These are phyloP conservation scores for Fraxinus paxiana DNA, from an alignment of 305 asterid species.

Conservation along the genomic window DNA sequence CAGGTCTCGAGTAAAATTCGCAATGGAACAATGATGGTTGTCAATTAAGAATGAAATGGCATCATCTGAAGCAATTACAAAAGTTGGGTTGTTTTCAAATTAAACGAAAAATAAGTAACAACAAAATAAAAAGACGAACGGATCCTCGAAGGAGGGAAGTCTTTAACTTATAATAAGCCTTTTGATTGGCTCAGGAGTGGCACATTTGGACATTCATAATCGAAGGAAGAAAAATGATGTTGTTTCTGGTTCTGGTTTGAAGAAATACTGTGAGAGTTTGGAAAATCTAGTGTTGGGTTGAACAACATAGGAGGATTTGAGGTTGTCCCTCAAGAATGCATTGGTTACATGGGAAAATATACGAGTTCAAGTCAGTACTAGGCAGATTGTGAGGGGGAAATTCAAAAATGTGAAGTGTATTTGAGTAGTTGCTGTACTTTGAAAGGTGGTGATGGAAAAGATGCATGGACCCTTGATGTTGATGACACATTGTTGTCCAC, in stretches of 20 bases:
- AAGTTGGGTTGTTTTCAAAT: background rate
- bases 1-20: slow-evolving; percentile 11
- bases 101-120: background rate
- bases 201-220: slow-evolving; percentile 46
- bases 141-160: background rate
- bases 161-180: slow-evolving; percentile 12
- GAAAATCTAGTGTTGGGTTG: slow-evolving; percentile 44
- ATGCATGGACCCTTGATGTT: slow-evolving; percentile 50
- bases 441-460: slow-evolving; percentile 38
- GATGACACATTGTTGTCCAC: slow-evolving; percentile 48
- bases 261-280: slow-evolving; percentile 50
- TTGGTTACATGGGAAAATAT: slow-evolving; percentile 30
- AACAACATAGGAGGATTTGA: slow-evolving; percentile 43
- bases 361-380: slow-evolving; percentile 45
- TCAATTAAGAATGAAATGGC: background rate
- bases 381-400: slow-evolving; percentile 31
- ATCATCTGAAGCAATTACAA: background rate
- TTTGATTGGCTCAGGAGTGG: slow-evolving; percentile 23
- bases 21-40: background rate
- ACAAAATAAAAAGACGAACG: background rate
- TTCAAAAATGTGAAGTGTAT: slow-evolving; percentile 37
- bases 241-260: slow-evolving; percentile 28
- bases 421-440: slow-evolving; percentile 29
- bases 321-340: slow-evolving; percentile 47
- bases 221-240: background rate